Conservation (phyloP, 2,329 filamentous ascomycete genomes). For the Calonectria pseudoturangicola region DNA sequence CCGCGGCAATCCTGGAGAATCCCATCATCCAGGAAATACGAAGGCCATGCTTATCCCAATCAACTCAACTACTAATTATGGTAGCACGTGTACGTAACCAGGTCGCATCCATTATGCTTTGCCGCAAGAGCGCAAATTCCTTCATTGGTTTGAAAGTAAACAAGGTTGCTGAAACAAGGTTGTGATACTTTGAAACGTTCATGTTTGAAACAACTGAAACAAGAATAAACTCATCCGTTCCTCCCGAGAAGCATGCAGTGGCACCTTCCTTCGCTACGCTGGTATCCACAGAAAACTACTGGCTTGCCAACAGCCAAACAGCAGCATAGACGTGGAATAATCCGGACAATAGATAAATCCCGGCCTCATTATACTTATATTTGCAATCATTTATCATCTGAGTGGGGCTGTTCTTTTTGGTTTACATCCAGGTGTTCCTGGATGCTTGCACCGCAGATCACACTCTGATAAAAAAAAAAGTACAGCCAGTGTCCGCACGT, state of each 20-base stretch:
- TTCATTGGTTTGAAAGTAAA: conserved; percentile 20
- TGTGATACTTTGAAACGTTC: conserved; percentile 15
- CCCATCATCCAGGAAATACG: conserved; percentile 11
- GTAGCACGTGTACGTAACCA: not conserved
- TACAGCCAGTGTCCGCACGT: conserved; percentile 24
- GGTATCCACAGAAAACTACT: not conserved
- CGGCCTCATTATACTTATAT: too few species aligned
- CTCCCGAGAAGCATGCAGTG: not conserved
- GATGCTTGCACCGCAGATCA: not conserved
- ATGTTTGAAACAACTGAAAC: conserved; percentile 26
- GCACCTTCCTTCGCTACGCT: not conserved
- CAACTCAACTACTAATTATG: conserved; percentile 3
- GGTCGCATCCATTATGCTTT: not conserved
- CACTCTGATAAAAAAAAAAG: not conserved
- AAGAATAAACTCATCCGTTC: conserved; percentile 14
- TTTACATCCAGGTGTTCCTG: not conserved
- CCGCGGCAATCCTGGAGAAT: not conserved
- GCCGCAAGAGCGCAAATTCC: not conserved
- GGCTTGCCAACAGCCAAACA: not conserved
- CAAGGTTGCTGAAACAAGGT: conserved; percentile 16
- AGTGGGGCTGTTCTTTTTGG: not conserved
- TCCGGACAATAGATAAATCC: not conserved
- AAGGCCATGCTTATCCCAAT: conserved; percentile 15
- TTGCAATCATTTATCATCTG: not conserved
- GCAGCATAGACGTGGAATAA: too few species aligned